Conservation (phyloP, 305 asterid genomes). For the Rubia tinctorum region DNA sequence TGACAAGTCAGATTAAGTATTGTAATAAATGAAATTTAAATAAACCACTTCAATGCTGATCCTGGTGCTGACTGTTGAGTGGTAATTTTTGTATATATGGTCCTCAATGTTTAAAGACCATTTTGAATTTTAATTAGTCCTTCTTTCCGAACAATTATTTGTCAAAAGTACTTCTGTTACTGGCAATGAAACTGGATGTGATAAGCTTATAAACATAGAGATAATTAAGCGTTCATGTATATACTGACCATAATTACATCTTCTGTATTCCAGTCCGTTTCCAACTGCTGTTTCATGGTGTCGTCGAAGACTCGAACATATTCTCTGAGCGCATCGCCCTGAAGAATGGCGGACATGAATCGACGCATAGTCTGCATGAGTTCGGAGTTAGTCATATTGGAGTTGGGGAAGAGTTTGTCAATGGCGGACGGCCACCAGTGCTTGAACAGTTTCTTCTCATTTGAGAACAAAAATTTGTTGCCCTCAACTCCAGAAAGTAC, state of each 20-base stretch:
- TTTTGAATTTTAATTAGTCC: no score
- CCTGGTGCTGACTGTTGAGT: no score
- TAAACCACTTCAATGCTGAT: no score
- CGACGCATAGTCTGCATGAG: neutral
- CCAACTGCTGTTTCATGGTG: neutral
- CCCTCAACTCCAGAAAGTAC: neutral
- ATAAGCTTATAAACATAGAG: no score
- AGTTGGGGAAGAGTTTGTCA: neutral
- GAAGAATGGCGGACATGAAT: neutral
- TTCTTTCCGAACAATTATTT: no score
- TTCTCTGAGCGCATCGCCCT: slow-evolving; percentile 3
- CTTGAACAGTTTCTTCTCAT: neutral
- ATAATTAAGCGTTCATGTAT: no score
- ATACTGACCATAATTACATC: neutral
- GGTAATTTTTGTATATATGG: no score
- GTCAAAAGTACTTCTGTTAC: no score
- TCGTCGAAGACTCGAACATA: neutral
- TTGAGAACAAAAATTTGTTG: neutral
- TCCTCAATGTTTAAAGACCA: no score
- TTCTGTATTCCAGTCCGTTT: neutral
- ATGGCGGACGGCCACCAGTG: slow-evolving; percentile 1
- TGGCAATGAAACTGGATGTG: no score
- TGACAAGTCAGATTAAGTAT: neutral
- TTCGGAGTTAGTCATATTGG: neutral
- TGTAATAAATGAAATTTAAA: no score